Evolutionary conservation across 2,329 filamentous ascomycete species (phyloP), one percentile per base, ranked within the genome.

Genomic region (Venturia nashicola): DNA sequence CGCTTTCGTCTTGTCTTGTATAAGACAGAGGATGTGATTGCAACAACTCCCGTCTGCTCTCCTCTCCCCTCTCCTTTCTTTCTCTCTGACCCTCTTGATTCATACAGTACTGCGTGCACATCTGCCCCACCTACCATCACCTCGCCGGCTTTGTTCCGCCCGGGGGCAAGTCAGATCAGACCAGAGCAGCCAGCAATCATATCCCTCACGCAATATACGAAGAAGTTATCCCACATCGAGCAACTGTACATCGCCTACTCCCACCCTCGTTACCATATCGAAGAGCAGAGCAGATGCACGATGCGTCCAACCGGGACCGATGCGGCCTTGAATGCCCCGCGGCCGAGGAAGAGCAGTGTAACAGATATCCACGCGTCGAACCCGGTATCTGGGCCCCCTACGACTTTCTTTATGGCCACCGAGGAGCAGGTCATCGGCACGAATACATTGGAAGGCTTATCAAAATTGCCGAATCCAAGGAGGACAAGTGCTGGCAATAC

Each of bases 381-480:
- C 43, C n/a, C 20, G 9, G 7, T 27, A 3, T 20, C 44, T 27
- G 59, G 43, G 18, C 34, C 39, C 7, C 63, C 63, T 16, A 81
- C 81, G 61, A 82, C 81, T 61, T 86, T 86, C 77, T 85, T 86
- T 72, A 75, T 87, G 66, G 77, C 80, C 66, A 82, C 79, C 67
- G 81, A 80, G 68, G 75, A 77, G 65, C 78, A 81, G 62, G 54
- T 67, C 27, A 44, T 60, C n/a, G 59, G 59, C 20, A 60, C 20
- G 16, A 16, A 11, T 7, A 32, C 5, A 1, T 20, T 7, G 1
- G 57, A 44, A 4, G 32, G n/a, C 5, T 32, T 16, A 12, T 18
- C 36, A 18, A 23, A 20, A 11, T 11, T 32, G 20, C 23, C 57
- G 36, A 16, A 43, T 23, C 12, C 57, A 42, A 55, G 27, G 48